Base-by-base conservation (phyloP, 129 eudicot species). In the Arctium lappa region DNA sequence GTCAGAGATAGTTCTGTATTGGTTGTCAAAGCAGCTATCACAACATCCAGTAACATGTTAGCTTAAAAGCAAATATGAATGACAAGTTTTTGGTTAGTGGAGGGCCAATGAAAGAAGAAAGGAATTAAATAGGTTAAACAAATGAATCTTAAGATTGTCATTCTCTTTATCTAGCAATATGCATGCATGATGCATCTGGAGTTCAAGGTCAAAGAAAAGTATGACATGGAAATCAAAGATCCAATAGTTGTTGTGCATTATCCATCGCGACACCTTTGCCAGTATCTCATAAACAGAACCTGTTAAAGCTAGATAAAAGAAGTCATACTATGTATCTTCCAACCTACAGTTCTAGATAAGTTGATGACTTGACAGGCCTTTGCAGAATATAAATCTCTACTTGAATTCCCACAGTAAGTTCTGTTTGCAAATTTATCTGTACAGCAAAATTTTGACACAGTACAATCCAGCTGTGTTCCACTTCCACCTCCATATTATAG, bases 1-100 rank as follows among this genome's bases (percentile, higher is more conserved):
- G 48, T 87, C 36, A 86, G 56, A 77, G 66, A 42, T 63, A 34
- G 53, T 53, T 86, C 18, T 29, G 48, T 44, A 42, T 22, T 27
- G 60, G 60, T 53, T 56, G 44, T 22, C 39, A 62, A 86, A 73
- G 48, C 68, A 75, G 18, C 46, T 31, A 63, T 62, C 22, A 48
- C 39, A 74, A 76, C 33, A 77, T 69, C 65, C 11, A 9, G 50
- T 69, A 69, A 48, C 68, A 34, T 83, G 56, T 80, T 32, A 71
- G 38, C 69, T 36, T 15, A 72, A 37, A 37, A 71, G 30, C 3
- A 6, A 36, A 81, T 77, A 34, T 5, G 33, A 32, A 50, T 53
- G 68, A 27, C 32, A 29, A 29, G 6, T 56, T 50, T 40, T 31
- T 56, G 65, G 42, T 27, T 50, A 48, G 3, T 72, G 33, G 69